These are phyloP conservation scores for Chamaecyparis obtusa DNA, from an alignment of 75 land plant genomes.

Conservation along the genomic window DNA sequence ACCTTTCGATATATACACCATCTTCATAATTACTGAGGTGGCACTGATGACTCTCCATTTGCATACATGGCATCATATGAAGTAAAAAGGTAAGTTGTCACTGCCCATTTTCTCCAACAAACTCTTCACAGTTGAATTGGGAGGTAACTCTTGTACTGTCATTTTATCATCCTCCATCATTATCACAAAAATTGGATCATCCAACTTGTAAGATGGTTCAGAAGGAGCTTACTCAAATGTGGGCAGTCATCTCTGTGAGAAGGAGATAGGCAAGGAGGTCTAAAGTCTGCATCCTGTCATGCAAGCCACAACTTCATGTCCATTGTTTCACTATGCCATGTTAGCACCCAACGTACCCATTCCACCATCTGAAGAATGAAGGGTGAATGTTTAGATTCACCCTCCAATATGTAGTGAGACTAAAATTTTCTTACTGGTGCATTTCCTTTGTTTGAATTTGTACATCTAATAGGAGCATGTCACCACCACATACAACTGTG, in stretches of 20 bases:
- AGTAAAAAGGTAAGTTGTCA: constrained; percentile 42
- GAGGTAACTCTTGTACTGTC: constrained; percentile 84
- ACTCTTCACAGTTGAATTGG: constrained; percentile 68
- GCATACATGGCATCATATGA: constrained; percentile 36
- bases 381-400: constrained; percentile 59
- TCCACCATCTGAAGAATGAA: constrained; percentile 87
- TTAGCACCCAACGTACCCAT: constrained; percentile 94
- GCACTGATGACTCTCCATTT: no score
- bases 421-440: constrained; percentile 92
- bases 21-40: no score
- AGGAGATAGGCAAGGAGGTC: constrained; percentile 74
- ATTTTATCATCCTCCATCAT: constrained; percentile 84
- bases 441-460: constrained; percentile 88
- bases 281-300: constrained; percentile 30
- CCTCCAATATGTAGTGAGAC: constrained; percentile 96
- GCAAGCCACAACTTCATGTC: constrained; percentile 53
- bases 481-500: constrained; percentile 80
- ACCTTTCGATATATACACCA: no score
- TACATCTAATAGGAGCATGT: constrained; percentile 78
- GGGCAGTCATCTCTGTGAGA: constrained; percentile 75
- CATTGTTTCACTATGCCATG: constrained; percentile 90
- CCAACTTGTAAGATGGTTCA: constrained; percentile 36
- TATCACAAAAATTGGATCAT: constrained; percentile 83
- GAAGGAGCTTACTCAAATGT: constrained; percentile 20
- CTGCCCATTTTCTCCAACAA: constrained; percentile 41